phyloP scores from a whole-genome alignment of 805 yeast genomes.

The Metschnikowia corniflorae region DNA sequence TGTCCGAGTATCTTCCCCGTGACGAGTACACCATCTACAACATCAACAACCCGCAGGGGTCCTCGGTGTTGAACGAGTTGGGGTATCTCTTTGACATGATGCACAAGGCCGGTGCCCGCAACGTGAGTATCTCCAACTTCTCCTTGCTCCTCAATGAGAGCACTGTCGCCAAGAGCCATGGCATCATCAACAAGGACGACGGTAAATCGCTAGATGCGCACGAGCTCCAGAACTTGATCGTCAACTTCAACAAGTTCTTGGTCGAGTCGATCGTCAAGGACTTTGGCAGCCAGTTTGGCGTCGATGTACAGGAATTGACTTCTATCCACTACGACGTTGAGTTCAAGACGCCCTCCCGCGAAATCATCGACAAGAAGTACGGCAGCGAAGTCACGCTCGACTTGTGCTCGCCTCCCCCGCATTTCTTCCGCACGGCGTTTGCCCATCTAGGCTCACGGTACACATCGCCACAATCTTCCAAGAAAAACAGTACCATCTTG shows the following conservation, averaged over 20 bases:
- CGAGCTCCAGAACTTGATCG: slow-evolving; percentile 44
- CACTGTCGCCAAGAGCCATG: slow-evolving; percentile 47
- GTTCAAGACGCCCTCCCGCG: slow-evolving; percentile 38
- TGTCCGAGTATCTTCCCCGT: slow-evolving; percentile 44
- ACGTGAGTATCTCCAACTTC: slow-evolving; percentile 78
- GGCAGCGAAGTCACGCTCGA: slow-evolving; percentile 42
- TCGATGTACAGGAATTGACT: slow-evolving; percentile 29
- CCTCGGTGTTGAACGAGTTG: slow-evolving; percentile 68
- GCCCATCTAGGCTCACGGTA: slow-evolving; percentile 14
- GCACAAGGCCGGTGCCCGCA: slow-evolving; percentile 66
- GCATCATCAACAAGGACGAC: slow-evolving; percentile 51
- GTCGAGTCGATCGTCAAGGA: slow-evolving; percentile 51
- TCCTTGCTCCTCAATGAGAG: slow-evolving; percentile 38
- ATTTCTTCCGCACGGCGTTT: slow-evolving; percentile 20
- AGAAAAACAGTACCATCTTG: slow-evolving; percentile 38
- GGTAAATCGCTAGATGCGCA: slow-evolving; percentile 42
- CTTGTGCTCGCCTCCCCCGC: slow-evolving; percentile 37
- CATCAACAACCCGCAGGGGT: slow-evolving; percentile 35
- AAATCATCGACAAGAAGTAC: slow-evolving; percentile 29
- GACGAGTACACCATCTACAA: slow-evolving; percentile 29
- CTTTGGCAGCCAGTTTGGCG: slow-evolving; percentile 33
- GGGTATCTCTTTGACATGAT: slow-evolving; percentile 94
- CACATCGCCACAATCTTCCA: slow-evolving; percentile 13
- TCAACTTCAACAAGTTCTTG: slow-evolving; percentile 57
- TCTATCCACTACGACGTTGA: slow-evolving; percentile 45